Evolutionary conservation across 768 basidiomycete species (phyloP).

Genomic region (Saitozyma podzolica): DNA sequence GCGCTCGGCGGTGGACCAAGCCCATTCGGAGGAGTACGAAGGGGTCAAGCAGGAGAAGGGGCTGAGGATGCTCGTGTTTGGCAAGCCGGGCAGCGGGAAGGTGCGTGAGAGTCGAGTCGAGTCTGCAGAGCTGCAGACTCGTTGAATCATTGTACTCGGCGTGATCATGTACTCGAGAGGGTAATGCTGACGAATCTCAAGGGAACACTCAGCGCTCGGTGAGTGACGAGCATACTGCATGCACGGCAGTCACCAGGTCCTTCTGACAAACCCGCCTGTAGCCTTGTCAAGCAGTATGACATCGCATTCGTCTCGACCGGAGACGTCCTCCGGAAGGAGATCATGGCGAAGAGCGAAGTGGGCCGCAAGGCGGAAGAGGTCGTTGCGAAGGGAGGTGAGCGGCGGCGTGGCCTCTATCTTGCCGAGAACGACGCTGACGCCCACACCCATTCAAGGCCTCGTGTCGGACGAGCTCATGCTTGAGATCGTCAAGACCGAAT

Average conservation of each 20-base stretch:
- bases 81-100: conserved; percentile 52
- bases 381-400: conserved; percentile 51
- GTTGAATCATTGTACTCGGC: too few relatives aligned
- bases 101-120: too few relatives aligned
- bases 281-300: conserved; percentile 51
- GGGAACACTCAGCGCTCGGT: conserved; percentile 46
- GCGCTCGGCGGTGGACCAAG: neutral
- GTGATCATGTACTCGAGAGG: neutral
- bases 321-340: conserved; percentile 53
- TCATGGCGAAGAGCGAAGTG: conserved; percentile 43
- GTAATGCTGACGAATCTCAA: conserved; percentile 12
- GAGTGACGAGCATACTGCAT: neutral
- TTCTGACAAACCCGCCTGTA: conserved; percentile 13
- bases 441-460: conserved; percentile 25
- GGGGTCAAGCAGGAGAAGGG: conserved; percentile 27
- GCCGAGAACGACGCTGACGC: conserved; percentile 3
- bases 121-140: too few relatives aligned
- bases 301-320: conserved; percentile 53
- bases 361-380: conserved; percentile 49
- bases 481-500: conserved; percentile 47
- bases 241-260: neutral
- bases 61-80: conserved; percentile 52
- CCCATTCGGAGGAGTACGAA: neutral
- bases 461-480: conserved; percentile 53
- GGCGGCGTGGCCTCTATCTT: neutral